Conservation (phyloP, 345 rosid genomes). For the Hibiscus tridactylites region DNA sequence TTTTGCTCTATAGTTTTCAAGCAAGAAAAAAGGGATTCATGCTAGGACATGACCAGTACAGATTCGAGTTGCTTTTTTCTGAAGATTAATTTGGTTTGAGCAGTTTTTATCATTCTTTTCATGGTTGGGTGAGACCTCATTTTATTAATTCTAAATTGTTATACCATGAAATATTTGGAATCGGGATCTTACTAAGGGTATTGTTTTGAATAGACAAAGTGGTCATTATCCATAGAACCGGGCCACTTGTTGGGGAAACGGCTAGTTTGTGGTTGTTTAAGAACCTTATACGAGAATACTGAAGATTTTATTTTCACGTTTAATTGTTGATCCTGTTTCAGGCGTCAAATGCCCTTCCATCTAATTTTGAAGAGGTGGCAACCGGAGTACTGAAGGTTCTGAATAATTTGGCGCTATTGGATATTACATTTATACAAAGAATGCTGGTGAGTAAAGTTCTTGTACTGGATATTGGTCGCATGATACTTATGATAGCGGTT, state of each 20-base stretch:
- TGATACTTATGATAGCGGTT: background rate
- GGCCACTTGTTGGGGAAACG: background rate
- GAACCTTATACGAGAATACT: background rate
- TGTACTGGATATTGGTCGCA: background rate
- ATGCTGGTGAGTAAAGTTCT: slow-evolving; percentile 45
- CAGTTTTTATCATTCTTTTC: background rate
- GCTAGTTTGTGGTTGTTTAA: background rate
- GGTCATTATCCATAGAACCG: background rate
- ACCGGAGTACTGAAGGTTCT: slow-evolving; percentile 67
- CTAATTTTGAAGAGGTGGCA: slow-evolving; percentile 71
- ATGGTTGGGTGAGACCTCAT: background rate
- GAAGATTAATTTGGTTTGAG: background rate
- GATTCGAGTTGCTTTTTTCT: background rate
- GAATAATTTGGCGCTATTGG: slow-evolving; percentile 64
- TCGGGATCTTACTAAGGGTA: background rate
- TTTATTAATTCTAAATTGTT: background rate
- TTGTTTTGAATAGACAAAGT: background rate
- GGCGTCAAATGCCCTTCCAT: slow-evolving; percentile 57
- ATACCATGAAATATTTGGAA: background rate
- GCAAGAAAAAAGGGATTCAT: background rate
- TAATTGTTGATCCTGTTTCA: slow-evolving; percentile 20
- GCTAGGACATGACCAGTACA: background rate
- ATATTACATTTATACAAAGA: slow-evolving; percentile 49
- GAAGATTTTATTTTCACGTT: background rate
- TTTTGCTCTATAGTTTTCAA: background rate